Evolutionary conservation across 768 basidiomycete species (phyloP).

Genomic region (Termitomyces sp.): DNA sequence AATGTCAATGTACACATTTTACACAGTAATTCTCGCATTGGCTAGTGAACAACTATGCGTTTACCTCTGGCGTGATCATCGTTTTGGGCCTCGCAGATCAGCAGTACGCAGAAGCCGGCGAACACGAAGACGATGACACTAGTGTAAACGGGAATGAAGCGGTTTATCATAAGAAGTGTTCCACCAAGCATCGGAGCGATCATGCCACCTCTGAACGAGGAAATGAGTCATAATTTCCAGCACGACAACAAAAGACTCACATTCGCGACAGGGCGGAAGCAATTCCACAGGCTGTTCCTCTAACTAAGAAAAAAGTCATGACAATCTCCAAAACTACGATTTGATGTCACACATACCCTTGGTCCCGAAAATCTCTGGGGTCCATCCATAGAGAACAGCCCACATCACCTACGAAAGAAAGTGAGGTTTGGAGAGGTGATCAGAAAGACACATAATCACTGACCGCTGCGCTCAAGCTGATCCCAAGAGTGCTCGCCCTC

Average conservation of each 20-base stretch:
- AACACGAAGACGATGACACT: conserved; percentile 62
- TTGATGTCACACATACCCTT: conserved; percentile 38
- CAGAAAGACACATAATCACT: conserved; percentile 11
- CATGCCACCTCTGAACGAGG: conserved; percentile 69
- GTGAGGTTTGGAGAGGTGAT: not conserved
- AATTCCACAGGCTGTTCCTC: conserved; percentile 85
- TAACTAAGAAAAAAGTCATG: conserved; percentile 35
- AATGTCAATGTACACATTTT: not conserved
- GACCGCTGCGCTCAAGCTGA: conserved; percentile 73
- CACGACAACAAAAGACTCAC: conserved; percentile 31
- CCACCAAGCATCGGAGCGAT: conserved; percentile 82
- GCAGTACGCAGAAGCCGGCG: conserved; percentile 56
- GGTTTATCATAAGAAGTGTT: conserved; percentile 56
- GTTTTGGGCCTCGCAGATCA: conserved; percentile 48
- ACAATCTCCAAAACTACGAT: not conserved
- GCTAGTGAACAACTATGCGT: conserved; percentile 22
- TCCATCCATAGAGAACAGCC: conserved; percentile 88
- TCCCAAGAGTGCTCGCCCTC: conserved; percentile 65
- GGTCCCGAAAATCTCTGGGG: conserved; percentile 82
- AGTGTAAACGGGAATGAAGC: conserved; percentile 70
- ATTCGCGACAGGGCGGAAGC: conserved; percentile 83
- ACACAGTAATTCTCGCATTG: not conserved
- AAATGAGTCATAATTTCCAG: not conserved
- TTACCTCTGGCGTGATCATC: conserved; percentile 23
- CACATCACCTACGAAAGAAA: conserved; percentile 58